A percentile compares a stretch with the other conserved stretches of the same genome.
phyloP scores from a whole-genome alignment of 805 yeast genomes.

The Vanderwaltozyma verrucispora region DNA sequence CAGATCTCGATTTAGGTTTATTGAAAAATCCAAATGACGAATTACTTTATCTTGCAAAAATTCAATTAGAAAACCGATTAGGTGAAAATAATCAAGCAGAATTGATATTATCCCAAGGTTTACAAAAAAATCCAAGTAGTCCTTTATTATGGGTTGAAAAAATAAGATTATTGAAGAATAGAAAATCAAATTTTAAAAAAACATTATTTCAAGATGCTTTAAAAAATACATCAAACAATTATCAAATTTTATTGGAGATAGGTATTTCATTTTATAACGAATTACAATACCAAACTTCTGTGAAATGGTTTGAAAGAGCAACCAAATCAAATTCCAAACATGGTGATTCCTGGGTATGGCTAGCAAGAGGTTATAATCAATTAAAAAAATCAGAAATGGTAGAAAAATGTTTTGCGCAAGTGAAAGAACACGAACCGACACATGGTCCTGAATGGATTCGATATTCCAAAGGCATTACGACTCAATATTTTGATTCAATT shows the following conservation, averaged over 20 bases:
- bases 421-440: slow-evolving; percentile 41
- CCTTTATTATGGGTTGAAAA: slow-evolving; percentile 58
- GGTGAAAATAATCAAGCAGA: slow-evolving; percentile 44
- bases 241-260: slow-evolving; percentile 47
- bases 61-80: slow-evolving; percentile 44
- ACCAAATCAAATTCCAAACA: slow-evolving; percentile 40
- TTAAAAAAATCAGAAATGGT: slow-evolving; percentile 13
- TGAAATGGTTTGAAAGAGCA: slow-evolving; percentile 67
- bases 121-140: slow-evolving; percentile 47
- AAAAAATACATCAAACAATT: slow-evolving; percentile 49
- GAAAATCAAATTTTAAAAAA: slow-evolving; percentile 41
- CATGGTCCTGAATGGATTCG: slow-evolving; percentile 54
- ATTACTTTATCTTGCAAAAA: slow-evolving; percentile 46
- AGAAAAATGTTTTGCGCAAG: slow-evolving; percentile 10
- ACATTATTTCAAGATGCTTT: slow-evolving; percentile 62
- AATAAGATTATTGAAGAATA: slow-evolving; percentile 33
- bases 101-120: slow-evolving; percentile 45
- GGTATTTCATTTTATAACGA: slow-evolving; percentile 60
- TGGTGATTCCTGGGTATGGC: slow-evolving; percentile 77
- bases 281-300: slow-evolving; percentile 52
- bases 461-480: slow-evolving; percentile 32
- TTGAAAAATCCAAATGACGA: slow-evolving; percentile 40
- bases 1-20: slow-evolving; percentile 59
- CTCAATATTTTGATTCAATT: slow-evolving; percentile 1
- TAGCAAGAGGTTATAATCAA: slow-evolving; percentile 35